Conservation (phyloP, 164 flowering plant species). For the Vitis riparia region DNA sequence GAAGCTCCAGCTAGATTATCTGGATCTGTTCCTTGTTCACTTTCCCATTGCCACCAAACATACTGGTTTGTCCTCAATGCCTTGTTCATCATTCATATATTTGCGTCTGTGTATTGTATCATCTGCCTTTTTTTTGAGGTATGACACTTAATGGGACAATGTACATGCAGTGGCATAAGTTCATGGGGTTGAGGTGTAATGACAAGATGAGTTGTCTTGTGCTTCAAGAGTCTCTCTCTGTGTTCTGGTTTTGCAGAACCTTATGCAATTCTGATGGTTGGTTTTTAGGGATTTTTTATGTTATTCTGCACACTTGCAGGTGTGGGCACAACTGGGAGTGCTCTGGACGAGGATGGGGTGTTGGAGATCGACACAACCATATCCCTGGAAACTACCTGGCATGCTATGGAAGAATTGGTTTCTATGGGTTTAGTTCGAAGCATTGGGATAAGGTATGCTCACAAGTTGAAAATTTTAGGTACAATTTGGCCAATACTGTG, state of each 20-base stretch:
- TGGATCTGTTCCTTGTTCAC: conserved; percentile 90
- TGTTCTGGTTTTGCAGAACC: too few species aligned
- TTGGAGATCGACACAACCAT: conserved; percentile 87
- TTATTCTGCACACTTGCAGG: conserved; percentile 37
- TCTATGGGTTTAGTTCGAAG: conserved; percentile 84
- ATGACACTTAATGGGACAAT: background rate
- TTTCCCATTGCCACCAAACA: conserved; percentile 86
- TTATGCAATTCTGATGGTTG: too few species aligned
- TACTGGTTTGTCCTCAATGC: conserved; percentile 52
- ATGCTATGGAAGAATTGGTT: conserved; percentile 91
- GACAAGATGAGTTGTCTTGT: too few species aligned
- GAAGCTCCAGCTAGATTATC: conserved; percentile 82
- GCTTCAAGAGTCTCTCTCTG: too few species aligned
- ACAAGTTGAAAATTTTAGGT: too few species aligned
- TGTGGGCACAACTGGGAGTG: conserved; percentile 77
- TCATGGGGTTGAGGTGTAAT: too few species aligned
- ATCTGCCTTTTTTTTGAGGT: background rate
- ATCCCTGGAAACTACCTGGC: conserved; percentile 94
- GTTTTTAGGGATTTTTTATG: background rate
- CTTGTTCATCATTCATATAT: background rate
- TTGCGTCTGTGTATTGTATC: background rate
- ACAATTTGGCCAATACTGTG: too few species aligned
- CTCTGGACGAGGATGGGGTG: conserved; percentile 77
- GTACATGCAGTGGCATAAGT: background rate
- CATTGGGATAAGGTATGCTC: conserved; percentile 83